These are phyloP conservation scores for Verbena officinalis DNA, from an alignment of 257 asterid genomes.

Conservation along the genomic window DNA sequence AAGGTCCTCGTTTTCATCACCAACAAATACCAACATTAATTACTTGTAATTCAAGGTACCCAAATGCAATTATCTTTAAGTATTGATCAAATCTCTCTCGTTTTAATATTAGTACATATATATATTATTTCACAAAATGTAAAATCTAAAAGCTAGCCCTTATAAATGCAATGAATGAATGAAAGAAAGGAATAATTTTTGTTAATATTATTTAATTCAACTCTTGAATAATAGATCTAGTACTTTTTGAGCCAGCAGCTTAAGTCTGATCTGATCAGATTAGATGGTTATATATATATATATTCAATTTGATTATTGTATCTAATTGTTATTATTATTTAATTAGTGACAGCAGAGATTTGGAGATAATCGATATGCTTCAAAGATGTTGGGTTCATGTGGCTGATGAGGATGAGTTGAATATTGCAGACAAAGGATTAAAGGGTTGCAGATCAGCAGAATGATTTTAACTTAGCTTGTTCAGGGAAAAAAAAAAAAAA, in stretches of 20 bases:
- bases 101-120: too few relatives aligned
- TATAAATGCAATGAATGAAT: too few relatives aligned
- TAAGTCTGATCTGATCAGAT: too few relatives aligned
- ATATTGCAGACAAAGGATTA: constrained; percentile 28
- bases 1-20: constrained; percentile 61
- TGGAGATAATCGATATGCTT: constrained; percentile 48
- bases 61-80: not conserved
- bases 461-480: constrained; percentile 19
- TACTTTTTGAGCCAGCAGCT: too few relatives aligned
- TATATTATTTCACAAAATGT: too few relatives aligned
- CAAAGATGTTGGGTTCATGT: constrained; percentile 56
- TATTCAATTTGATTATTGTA: too few relatives aligned
- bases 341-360: constrained; percentile 37
- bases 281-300: too few relatives aligned
- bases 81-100: too few relatives aligned
- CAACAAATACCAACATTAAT: constrained; percentile 39
- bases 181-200: too few relatives aligned
- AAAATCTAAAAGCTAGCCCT: too few relatives aligned
- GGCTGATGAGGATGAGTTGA: constrained; percentile 40
- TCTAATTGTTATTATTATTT: not conserved
- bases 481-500: constrained; percentile 4
- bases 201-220: too few relatives aligned
- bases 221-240: too few relatives aligned
- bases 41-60: constrained; percentile 46
- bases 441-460: constrained; percentile 19